Conservation (phyloP, 176 grass and related monocot species). For the Neostapfia colusana region DNA sequence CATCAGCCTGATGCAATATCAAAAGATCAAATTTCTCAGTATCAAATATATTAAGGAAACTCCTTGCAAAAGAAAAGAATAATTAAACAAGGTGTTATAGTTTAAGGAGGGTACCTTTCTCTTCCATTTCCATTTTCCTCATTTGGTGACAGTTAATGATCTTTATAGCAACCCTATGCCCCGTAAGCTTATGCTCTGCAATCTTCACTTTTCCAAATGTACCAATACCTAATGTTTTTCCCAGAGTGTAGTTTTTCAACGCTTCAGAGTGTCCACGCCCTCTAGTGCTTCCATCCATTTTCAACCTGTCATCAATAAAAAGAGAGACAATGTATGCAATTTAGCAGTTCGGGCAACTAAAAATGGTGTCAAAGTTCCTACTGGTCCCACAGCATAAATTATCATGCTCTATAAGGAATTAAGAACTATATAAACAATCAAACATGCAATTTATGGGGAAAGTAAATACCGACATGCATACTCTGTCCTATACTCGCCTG, state of each 20-base stretch:
- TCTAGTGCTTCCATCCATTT: conserved; percentile 72
- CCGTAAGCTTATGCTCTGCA: conserved; percentile 84
- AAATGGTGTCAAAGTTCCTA: background rate
- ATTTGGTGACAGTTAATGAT: conserved; percentile 78
- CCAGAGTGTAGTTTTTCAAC: conserved; percentile 75
- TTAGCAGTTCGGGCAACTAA: conserved; percentile 5
- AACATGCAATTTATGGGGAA: background rate
- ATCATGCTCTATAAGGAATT: background rate
- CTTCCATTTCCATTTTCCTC: conserved; percentile 89
- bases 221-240: conserved; percentile 88
- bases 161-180: conserved; percentile 88
- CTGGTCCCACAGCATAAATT: background rate
- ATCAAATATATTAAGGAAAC: background rate
- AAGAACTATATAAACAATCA: background rate
- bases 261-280: conserved; percentile 56
- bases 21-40: conserved; percentile 27
- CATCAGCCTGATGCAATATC: conserved; percentile 21
- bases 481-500: background rate
- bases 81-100: background rate
- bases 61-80: background rate
- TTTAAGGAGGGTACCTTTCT: conserved; percentile 60
- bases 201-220: conserved; percentile 94
- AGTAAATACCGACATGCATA: background rate
- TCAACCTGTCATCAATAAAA: conserved; percentile 30
- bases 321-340: conserved; percentile 11